Conservation (phyloP, 2,329 filamentous ascomycete species). For the Fusarium algeriense region DNA sequence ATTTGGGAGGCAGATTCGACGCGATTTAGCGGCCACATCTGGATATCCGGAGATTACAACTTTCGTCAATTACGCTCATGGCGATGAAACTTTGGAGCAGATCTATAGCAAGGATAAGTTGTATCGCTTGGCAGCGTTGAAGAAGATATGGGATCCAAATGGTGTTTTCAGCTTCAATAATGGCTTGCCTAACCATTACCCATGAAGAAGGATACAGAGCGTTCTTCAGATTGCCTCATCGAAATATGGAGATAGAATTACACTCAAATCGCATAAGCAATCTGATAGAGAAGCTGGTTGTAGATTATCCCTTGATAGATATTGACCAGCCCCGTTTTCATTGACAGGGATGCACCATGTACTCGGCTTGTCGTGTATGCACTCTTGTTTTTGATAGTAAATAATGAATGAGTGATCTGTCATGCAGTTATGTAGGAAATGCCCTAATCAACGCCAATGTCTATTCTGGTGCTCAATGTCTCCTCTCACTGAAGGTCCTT, state of each 20-base stretch:
- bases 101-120: neutral
- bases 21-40: neutral
- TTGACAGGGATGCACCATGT: too few relatives aligned
- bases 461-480: too few relatives aligned
- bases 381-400: too few relatives aligned
- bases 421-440: too few relatives aligned
- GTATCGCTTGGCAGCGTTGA: rapidly evolving
- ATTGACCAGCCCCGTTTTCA: too few relatives aligned
- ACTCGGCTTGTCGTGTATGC: too few relatives aligned
- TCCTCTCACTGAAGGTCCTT: too few relatives aligned
- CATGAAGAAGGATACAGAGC: neutral
- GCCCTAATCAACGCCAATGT: too few relatives aligned
- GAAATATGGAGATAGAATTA: rapidly evolving
- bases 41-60: neutral
- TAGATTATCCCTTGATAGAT: too few relatives aligned
- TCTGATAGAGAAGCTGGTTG: rapidly evolving
- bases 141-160: neutral
- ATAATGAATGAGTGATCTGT: too few relatives aligned
- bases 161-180: neutral
- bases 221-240: rapidly evolving
- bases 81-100: neutral
- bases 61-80: neutral
- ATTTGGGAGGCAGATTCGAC: neutral
- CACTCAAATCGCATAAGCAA: rapidly evolving
- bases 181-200: neutral